These are phyloP conservation scores for Ormosia semicastrata DNA, from an alignment of 306 rosid species.

Conservation along the genomic window DNA sequence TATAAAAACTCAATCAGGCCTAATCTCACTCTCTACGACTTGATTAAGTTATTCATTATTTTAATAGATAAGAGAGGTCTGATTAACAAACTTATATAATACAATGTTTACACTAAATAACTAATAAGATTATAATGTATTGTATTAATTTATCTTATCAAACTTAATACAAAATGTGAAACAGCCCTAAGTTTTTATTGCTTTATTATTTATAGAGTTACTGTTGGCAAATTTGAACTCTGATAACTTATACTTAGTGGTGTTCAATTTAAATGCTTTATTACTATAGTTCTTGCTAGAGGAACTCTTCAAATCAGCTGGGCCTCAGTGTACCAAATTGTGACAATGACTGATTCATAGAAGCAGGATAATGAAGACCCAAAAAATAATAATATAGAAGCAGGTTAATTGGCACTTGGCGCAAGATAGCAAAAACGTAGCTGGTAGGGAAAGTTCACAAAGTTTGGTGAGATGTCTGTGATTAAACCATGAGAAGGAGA, in stretches of 20 bases:
- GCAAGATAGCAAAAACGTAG: conserved; percentile 30
- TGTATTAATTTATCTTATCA: no score
- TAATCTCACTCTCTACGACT: no score
- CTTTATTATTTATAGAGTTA: background rate
- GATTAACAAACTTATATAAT: no score
- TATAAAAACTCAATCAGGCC: no score
- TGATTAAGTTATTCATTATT: no score
- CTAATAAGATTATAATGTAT: no score
- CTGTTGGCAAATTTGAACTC: background rate
- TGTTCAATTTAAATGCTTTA: background rate
- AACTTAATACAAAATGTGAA: no score
- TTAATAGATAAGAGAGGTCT: no score
- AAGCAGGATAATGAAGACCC: background rate
- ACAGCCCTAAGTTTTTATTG: background rate
- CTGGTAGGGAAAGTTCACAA: conserved; percentile 19
- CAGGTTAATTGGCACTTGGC: background rate
- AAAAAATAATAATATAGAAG: no score
- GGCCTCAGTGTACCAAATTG: conserved; percentile 16
- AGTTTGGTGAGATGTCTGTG: conserved; percentile 39
- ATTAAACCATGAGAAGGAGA: conserved; percentile 21
- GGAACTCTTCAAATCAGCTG: background rate
- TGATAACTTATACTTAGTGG: background rate
- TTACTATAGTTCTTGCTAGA: background rate
- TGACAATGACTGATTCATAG: background rate
- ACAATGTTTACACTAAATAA: no score